These are phyloP conservation scores for Geotrichum australiense DNA, from an alignment of 1,139 yeast species.

Conservation along the genomic window DNA sequence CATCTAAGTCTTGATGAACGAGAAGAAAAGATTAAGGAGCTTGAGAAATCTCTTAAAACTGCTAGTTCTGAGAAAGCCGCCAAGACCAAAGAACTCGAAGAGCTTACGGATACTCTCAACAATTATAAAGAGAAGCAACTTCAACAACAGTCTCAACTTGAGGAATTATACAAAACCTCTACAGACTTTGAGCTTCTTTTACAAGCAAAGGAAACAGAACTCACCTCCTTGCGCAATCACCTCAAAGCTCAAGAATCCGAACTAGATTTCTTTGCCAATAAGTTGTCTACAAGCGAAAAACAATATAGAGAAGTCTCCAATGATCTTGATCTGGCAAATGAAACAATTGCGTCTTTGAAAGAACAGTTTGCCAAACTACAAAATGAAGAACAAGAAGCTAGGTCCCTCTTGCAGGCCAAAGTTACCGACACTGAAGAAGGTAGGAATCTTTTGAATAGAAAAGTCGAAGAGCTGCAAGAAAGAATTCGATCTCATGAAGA, in stretches of 20 bases:
- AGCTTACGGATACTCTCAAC: conserved; percentile 32
- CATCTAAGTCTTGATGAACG: conserved; percentile 27
- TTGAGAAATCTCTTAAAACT: conserved; percentile 32
- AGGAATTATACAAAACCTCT: conserved; percentile 36
- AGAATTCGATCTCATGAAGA: conserved; percentile 28
- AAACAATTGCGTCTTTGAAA: conserved; percentile 28
- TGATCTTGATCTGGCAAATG: conserved; percentile 21
- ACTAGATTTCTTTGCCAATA: conserved; percentile 10
- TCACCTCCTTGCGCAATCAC: conserved; percentile 27
- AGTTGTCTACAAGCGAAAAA: conserved; percentile 20
- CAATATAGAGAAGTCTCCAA: conserved; percentile 21
- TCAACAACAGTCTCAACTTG: conserved; percentile 44
- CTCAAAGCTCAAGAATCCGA: conserved; percentile 26
- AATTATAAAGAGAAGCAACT: neutral
- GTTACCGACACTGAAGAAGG: conserved; percentile 26
- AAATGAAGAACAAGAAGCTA: conserved; percentile 26
- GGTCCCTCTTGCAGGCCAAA: conserved; percentile 27
- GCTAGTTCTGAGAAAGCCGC: conserved; percentile 34
- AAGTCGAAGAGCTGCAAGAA: conserved; percentile 22
- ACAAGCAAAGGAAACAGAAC: conserved; percentile 36
- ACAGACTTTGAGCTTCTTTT: conserved; percentile 36
- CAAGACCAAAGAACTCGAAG: conserved; percentile 37
- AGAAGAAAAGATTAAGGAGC: conserved; percentile 32
- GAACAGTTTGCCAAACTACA: conserved; percentile 27
- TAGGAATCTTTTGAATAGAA: conserved; percentile 23